A percentile compares a stretch with the other conserved stretches of the same genome.
phyloP scores from a whole-genome alignment of 2,329 filamentous ascomycete species.

The Aquanectria penicillioides region DNA sequence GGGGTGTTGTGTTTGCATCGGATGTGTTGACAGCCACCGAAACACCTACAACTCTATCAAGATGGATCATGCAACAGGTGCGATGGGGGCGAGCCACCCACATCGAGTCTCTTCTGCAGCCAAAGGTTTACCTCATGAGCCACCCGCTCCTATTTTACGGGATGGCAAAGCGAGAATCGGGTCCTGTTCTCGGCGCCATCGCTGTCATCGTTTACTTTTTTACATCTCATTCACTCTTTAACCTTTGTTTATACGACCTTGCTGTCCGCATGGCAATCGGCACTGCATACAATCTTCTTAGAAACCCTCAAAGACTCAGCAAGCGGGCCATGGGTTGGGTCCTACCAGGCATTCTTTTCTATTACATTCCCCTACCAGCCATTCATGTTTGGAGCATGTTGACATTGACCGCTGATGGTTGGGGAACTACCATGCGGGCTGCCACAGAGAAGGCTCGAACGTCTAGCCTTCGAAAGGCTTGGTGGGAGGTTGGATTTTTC shows the following conservation, averaged over 20 bases:
- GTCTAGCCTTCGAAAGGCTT: constrained; percentile 30
- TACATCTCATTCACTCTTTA: constrained; percentile 29
- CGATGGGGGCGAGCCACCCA: constrained; percentile 40
- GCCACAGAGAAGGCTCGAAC: constrained; percentile 28
- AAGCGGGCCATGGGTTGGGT: constrained; percentile 30
- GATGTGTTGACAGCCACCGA: constrained; percentile 38
- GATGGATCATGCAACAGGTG: constrained; percentile 40
- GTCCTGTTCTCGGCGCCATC: constrained; percentile 32
- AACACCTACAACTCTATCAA: constrained; percentile 35
- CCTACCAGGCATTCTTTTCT: constrained; percentile 37
- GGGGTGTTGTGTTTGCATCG: constrained; percentile 42
- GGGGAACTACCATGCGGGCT: constrained; percentile 40
- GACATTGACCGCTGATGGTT: constrained; percentile 38
- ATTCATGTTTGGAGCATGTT: constrained; percentile 40
- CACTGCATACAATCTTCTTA: constrained; percentile 31
- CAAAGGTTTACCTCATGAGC: constrained; percentile 35
- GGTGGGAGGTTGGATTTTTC: constrained; percentile 39
- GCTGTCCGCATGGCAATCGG: constrained; percentile 23
- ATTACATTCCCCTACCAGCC: constrained; percentile 37
- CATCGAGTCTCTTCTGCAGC: constrained; percentile 39
- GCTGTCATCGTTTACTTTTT: constrained; percentile 34
- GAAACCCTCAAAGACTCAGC: constrained; percentile 37
- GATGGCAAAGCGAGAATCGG: constrained; percentile 36
- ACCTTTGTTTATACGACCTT: constrained; percentile 29
- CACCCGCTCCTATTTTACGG: constrained; percentile 40